Base-by-base conservation (phyloP, 208 protist species). In the Plasmodiophora brassicae region DNA sequence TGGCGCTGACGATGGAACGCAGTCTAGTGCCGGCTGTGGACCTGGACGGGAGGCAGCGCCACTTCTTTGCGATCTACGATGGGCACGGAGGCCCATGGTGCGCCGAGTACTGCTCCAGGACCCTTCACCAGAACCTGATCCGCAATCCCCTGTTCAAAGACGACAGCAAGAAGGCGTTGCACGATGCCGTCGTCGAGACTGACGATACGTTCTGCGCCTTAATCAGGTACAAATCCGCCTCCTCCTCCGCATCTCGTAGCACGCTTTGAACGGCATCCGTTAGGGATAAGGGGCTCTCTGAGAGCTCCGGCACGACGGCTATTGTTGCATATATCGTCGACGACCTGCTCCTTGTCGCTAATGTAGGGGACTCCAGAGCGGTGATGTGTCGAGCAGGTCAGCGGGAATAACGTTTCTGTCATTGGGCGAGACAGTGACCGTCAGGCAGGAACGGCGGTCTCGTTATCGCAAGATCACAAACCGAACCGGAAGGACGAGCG, bases 381-480 rank as follows among this genome's bases (percentile, higher is more conserved):
- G 89, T 91, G 28, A 53, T 91, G 35, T 89, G 87, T 71, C 89
- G 89, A 44, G 35, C 1, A 25, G 87, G 87, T 46, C n/a, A 44
- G 5, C 65, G n/a, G 5, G 32, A n/a, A n/a, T 38, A 38, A 36
- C 5, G 5, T 44, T 14, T 78, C 32, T 38, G 14, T 78, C 5
- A 5, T 78, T 28, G 50, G 25, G 20, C n/a, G 32, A 78, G 41
- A 78, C 5, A 78, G 5, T 32, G 65, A 32, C 65, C 65, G 32
- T 44, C 41, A 78, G 65, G 65, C 20, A 14, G n/a, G n/a, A n/a
- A n/a, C 1, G 5, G 36, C 71, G 14, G 28, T 89, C 0, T 20
- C 78, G 25, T 45, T 91, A 5, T 88, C 86, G 43, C 25, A 35
- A 0, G 89, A 91, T 83, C 89, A 91, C 78, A 91, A 91, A 57